Conservation (phyloP, 179 eudicot genomes). For the Amaranthus tricolor region DNA sequence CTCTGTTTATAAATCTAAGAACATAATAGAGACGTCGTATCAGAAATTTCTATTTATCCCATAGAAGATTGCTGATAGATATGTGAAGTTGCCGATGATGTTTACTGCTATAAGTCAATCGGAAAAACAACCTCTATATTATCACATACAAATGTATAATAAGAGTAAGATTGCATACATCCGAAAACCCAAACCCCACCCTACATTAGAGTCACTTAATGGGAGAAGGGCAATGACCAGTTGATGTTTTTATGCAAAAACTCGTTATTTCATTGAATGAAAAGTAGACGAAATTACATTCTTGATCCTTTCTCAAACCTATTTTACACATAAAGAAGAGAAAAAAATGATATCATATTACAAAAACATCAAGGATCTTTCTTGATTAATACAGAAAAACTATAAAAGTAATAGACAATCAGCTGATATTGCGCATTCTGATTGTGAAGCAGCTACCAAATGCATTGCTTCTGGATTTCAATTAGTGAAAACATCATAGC, state of each 20-base stretch:
- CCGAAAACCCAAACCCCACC: neutral
- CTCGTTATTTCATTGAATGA: slow-evolving; percentile 14
- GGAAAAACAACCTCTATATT: too few species aligned
- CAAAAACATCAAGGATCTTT: slow-evolving; percentile 2
- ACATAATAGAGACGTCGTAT: too few species aligned
- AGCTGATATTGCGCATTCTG: neutral
- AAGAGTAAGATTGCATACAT: too few species aligned
- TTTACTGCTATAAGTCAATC: too few species aligned
- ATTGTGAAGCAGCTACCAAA: neutral
- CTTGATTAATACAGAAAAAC: slow-evolving; percentile 6
- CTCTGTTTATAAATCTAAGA: too few species aligned
- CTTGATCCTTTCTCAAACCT: slow-evolving; percentile 1
- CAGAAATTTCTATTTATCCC: too few species aligned
- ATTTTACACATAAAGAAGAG: slow-evolving; percentile 13
- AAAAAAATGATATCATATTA: slow-evolving; percentile 21
- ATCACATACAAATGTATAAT: too few species aligned
- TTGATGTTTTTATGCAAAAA: neutral
- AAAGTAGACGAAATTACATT: neutral
- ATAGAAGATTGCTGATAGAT: too few species aligned
- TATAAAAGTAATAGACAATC: neutral
- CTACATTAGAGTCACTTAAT: neutral
- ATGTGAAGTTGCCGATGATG: too few species aligned
- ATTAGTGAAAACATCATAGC: neutral
- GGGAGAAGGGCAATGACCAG: too few species aligned
- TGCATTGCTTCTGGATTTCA: neutral